These are phyloP conservation scores for Theobroma cacao DNA, from an alignment of 345 rosid species.

Conservation along the genomic window DNA sequence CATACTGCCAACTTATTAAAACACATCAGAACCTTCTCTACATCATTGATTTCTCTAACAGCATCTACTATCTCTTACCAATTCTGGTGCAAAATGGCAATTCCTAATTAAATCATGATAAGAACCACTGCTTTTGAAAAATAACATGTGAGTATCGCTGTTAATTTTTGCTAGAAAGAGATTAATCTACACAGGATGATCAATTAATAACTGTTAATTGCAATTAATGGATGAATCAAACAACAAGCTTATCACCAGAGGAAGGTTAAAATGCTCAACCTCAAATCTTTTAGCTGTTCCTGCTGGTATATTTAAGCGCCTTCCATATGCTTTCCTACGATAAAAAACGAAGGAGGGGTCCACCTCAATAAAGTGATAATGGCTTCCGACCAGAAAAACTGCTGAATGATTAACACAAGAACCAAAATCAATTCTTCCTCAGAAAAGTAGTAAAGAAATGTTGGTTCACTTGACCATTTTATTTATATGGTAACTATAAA, in stretches of 20 bases:
- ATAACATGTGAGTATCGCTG: not conserved
- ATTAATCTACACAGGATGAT: slow-evolving; percentile 8
- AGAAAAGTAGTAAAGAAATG: not conserved
- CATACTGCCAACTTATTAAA: not conserved
- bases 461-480: not conserved
- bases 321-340: slow-evolving; percentile 79
- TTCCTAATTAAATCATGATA: not conserved
- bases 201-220: slow-evolving; percentile 3
- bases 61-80: not conserved
- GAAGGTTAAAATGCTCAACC: slow-evolving; percentile 44
- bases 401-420: not conserved
- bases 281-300: slow-evolving; percentile 96
- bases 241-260: not conserved
- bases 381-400: slow-evolving; percentile 86
- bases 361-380: slow-evolving; percentile 88
- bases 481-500: not conserved
- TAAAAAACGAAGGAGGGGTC: slow-evolving; percentile 76
- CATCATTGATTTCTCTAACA: not conserved
- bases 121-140: not conserved
- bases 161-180: not conserved
- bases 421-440: not conserved
- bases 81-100: not conserved
- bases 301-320: slow-evolving; percentile 89
- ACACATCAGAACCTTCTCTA: not conserved
- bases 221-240: slow-evolving; percentile 12